Evolutionary conservation across 805 yeast species (phyloP), one percentile per base, ranked within the genome.

Genomic region (Metschnikowia amazonensis): DNA sequence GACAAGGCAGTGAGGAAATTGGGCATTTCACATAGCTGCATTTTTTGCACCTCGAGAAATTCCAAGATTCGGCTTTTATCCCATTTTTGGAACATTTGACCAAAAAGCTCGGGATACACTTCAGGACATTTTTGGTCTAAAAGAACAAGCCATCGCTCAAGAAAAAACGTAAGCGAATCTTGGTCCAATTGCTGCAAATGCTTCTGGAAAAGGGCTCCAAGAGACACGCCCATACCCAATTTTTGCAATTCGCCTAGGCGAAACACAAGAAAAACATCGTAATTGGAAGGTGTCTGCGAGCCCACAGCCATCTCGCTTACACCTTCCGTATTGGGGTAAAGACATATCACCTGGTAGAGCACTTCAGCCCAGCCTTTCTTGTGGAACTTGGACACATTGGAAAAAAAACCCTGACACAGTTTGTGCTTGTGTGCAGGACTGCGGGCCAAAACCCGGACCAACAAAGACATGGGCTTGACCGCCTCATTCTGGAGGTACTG

Each of bases 61-160:
- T 17, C 30, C 9, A 43, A 4, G 10, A 51, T 28, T 11, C 29
- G 34, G 10, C 10, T 32, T 8, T 28, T n/a, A 3, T 44, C 30
- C 30, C 42, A 23, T 2, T n/a, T n/a, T 3, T 14, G 14, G 14
- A 49, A 41, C 14, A 48, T 34, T 10, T 16, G 32, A 6, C 27
- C 16, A 36, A 52, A 38, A 30, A 50, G 45, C 24, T 17, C 47
- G 5, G 29, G 16, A 24, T 52, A 51, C 1, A 50, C 33, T 0
- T 60, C 32, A 52, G 76, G 68, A 37, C 63, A 50, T 5, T 47
- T 27, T 3, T 18, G 38, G 52, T 77, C 67, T 33, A 74, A 44
- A 1, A 83, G 47, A 0, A 82, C 75, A 32, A 73, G 55, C 89
- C 89, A 84, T 54, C 87, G 76, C 8, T 55, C 39, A 1, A 62